phyloP scores from a whole-genome alignment of 805 yeast species.

The Saccharomycopsis malanga region DNA sequence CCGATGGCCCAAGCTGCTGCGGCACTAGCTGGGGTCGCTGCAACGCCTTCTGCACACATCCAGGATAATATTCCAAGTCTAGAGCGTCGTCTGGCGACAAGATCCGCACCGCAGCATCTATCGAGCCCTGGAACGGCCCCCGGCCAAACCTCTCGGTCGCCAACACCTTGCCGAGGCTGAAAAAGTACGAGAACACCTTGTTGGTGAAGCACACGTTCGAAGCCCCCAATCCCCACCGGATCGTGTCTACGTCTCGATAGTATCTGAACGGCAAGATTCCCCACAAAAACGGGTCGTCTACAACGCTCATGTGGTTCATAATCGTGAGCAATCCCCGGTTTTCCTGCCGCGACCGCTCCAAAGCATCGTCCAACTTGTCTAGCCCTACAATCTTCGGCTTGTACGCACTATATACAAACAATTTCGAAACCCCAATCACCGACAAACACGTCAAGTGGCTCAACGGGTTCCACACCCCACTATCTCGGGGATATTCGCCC shows the following conservation, averaged over 20 bases:
- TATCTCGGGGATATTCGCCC: slow-evolving; percentile 50
- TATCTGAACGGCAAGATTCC: slow-evolving; percentile 73
- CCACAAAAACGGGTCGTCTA: slow-evolving; percentile 90
- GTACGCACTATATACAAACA: slow-evolving; percentile 54
- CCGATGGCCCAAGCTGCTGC: not conserved
- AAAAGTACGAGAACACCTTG: slow-evolving; percentile 46
- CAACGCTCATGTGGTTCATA: slow-evolving; percentile 88
- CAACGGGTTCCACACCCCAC: slow-evolving; percentile 55
- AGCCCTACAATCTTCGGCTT: slow-evolving; percentile 55
- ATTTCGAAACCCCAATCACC: slow-evolving; percentile 58
- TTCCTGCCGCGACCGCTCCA: slow-evolving; percentile 55
- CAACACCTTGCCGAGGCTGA: slow-evolving; percentile 83
- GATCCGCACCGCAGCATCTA: slow-evolving; percentile 80
- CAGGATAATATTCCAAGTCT: slow-evolving; percentile 36
- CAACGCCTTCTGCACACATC: slow-evolving; percentile 7
- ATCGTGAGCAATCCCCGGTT: slow-evolving; percentile 74
- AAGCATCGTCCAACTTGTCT: slow-evolving; percentile 57
- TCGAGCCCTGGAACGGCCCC: slow-evolving; percentile 86
- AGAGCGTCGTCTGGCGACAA: slow-evolving; percentile 68
- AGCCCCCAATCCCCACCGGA: slow-evolving; percentile 95
- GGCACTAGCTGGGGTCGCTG: not conserved
- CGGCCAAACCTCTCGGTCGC: slow-evolving; percentile 83
- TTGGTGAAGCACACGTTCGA: slow-evolving; percentile 77
- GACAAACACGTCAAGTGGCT: slow-evolving; percentile 63
- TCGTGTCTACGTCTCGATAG: slow-evolving; percentile 52